Base-by-base conservation (phyloP, 2,329 filamentous ascomycete species). In the Apiospora hydei region DNA sequence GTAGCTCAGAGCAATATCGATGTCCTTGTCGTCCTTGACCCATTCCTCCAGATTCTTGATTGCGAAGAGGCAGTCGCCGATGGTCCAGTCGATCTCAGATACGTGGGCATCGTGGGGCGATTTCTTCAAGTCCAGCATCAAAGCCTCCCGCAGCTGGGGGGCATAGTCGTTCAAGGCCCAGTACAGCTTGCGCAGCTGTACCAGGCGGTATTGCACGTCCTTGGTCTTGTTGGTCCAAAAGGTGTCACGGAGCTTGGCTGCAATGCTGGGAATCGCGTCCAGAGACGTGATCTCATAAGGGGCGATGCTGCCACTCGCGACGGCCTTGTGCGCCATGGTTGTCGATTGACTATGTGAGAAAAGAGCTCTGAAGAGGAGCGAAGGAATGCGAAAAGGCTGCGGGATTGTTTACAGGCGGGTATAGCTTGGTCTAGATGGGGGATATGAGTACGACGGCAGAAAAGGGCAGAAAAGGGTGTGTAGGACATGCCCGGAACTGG, bases 181-280 rank as follows among this genome's bases (percentile, higher is more conserved):
- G 86, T 98, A 98, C 71, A 98, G 91, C 88, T 95, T 96, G 77
- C 95, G 93, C 73, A 99, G 90, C 87, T 98, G 96, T 71, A 90
- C 87, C 74, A 95, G 86, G 75, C 96, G 91, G 85, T 93, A 98
- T 78, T 94, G 89, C 73, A 98, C 81, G 71, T 94, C 88, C 80
- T 94, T 94, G 61, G 95, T 98, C 84, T 92, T 93, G 81, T 95
- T 91, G 24, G 93, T 88, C 77, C 88, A 87, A 84, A 94, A 98
- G n/a, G 92, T 90, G 69, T 86, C 83, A 79, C 91, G 91, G 61
- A 93, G 84, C 8, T 84, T 88, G 71, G 88, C 85, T 79, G 91
- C 88, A 57, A 88, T 88, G 73, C 81, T 81, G 18, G 90, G 83
- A 80, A 98, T 94, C 57, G 88, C 85, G 71, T 93, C 90, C 67